A percentile compares a stretch with the other conserved stretches of the same genome.
Evolutionary conservation across 1,284 basidiomycete genomes (phyloP).

Genomic region (Ustilago vetiveriae): DNA sequence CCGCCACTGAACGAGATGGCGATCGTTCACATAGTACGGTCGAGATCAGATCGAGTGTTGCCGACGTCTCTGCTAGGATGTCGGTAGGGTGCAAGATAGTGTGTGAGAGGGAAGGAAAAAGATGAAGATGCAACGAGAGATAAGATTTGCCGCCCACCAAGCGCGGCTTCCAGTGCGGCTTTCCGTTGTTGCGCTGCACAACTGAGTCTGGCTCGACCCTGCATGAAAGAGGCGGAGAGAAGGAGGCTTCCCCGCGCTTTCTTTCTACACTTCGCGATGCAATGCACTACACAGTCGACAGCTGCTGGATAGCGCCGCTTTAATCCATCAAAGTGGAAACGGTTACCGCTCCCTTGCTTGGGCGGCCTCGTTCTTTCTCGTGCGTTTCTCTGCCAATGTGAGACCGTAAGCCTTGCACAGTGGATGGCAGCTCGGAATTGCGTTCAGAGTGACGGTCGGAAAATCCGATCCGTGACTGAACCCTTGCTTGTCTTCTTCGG

Average conservation of each 20-base stretch:
- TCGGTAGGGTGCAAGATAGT: no score
- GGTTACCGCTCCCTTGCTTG: no score
- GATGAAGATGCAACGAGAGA: no score
- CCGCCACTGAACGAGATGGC: neutral
- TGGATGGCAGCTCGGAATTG: neutral
- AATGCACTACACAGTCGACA: no score
- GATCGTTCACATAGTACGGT: conserved; percentile 10
- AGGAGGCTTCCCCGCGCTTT: no score
- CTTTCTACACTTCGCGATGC: no score
- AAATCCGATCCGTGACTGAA: conserved; percentile 13
- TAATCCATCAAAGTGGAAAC: neutral
- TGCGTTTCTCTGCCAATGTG: neutral
- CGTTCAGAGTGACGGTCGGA: conserved; percentile 4
- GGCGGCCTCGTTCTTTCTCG: neutral
- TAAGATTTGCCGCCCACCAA: no score
- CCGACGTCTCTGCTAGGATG: no score
- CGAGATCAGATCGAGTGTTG: neutral
- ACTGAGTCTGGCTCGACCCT: no score
- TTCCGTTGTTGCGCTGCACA: no score
- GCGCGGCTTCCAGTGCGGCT: no score
- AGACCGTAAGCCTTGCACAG: neutral
- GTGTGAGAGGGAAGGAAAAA: no score
- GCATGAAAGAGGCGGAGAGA: neutral
- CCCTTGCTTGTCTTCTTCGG: neutral
- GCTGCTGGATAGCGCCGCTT: conserved; percentile 6